Evolutionary conservation across 2,329 filamentous ascomycete genomes (phyloP).

Genomic region (Aureobasidium pullulans): DNA sequence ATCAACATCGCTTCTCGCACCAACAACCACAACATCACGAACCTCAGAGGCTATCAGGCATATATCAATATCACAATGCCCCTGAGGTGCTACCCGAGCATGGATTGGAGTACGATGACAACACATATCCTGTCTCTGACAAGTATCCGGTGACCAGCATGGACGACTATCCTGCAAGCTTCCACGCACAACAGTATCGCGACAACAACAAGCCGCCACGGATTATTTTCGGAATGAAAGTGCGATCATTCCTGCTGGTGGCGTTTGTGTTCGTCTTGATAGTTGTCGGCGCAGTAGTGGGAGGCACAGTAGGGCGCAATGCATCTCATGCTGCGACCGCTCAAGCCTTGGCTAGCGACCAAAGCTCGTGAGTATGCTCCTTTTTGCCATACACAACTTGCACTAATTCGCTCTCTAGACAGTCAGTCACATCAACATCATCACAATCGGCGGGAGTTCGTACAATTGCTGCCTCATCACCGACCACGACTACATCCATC

Average conservation of each 20-base stretch:
- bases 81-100: slow-evolving; percentile 32
- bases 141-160: slow-evolving; percentile 29
- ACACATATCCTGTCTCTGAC: slow-evolving; percentile 28
- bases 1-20: slow-evolving; percentile 16
- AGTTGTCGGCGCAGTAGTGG: slow-evolving; percentile 30
- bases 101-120: slow-evolving; percentile 33
- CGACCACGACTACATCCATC: neutral
- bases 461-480: slow-evolving; percentile 1
- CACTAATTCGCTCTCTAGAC: neutral
- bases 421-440: neutral
- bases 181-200: slow-evolving; percentile 20
- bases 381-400: too few species aligned
- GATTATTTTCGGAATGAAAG: slow-evolving; percentile 35
- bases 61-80: slow-evolving; percentile 34
- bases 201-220: slow-evolving; percentile 26
- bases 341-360: neutral
- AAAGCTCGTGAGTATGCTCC: neutral
- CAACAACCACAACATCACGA: neutral
- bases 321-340: slow-evolving; percentile 20
- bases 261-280: slow-evolving; percentile 25
- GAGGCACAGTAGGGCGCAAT: slow-evolving; percentile 29
- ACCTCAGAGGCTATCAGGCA: slow-evolving; percentile 22
- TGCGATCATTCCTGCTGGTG: slow-evolving; percentile 29
- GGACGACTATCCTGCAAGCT: slow-evolving; percentile 12
- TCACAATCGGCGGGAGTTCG: neutral